Percentiles rank a stretch among this genome's conserved stretches.
phyloP scores from a whole-genome alignment of 1,284 basidiomycete genomes.

The Amylostereum chailletii region DNA sequence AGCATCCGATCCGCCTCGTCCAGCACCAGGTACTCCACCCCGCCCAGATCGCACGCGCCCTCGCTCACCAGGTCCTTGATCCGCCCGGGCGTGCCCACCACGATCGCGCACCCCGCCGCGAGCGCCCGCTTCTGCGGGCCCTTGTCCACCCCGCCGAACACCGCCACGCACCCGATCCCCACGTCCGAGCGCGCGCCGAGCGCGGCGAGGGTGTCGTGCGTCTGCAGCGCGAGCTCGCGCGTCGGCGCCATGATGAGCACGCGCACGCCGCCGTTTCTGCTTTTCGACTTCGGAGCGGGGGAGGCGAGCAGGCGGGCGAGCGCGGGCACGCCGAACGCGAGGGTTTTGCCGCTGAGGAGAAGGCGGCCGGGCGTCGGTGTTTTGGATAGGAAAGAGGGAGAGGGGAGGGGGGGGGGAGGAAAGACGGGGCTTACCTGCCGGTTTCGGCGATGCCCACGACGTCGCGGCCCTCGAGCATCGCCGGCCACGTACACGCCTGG shows the following conservation, averaged over 20 bases:
- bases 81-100: constrained; percentile 93
- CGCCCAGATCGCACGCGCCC: constrained; percentile 75
- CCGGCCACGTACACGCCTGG: constrained; percentile 94
- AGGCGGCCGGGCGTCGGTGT: too few species aligned
- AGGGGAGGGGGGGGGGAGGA: constrained; percentile 1
- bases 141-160: constrained; percentile 92
- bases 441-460: constrained; percentile 98
- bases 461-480: constrained; percentile 75
- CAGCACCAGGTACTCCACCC: constrained; percentile 87
- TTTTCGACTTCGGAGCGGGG: constrained; percentile 20
- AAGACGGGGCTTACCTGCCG: constrained; percentile 49
- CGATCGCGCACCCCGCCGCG: constrained; percentile 56
- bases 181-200: constrained; percentile 61
- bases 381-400: constrained; percentile 2
- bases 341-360: constrained; percentile 77
- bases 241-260: constrained; percentile 90
- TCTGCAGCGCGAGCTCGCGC: constrained; percentile 91
- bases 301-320: constrained; percentile 56
- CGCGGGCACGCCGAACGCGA: constrained; percentile 93
- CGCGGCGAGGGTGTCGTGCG: constrained; percentile 75
- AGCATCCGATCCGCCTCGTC: constrained; percentile 99
- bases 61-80: constrained; percentile 87
- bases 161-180: constrained; percentile 73
- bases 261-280: constrained; percentile 26
- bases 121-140: constrained; percentile 67